phyloP scores from a whole-genome alignment of 106 monocot species.

The Chionographis japonica region DNA sequence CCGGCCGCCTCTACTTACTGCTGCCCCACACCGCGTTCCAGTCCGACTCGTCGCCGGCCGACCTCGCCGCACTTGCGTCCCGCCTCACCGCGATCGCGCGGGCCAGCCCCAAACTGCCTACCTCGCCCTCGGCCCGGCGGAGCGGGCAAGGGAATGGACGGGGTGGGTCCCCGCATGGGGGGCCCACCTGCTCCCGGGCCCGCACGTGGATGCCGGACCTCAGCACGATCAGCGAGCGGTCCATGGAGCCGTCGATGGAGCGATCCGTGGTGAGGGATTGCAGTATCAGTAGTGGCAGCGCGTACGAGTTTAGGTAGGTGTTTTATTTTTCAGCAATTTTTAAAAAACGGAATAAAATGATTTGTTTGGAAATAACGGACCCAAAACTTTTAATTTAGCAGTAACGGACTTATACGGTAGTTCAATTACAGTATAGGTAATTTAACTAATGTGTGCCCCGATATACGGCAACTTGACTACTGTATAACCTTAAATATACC shows the following conservation, averaged over 20 bases:
- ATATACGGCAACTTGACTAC: too few relatives aligned
- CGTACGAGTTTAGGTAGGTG: too few relatives aligned
- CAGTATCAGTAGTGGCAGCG: background rate
- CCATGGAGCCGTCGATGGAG: constrained; percentile 21
- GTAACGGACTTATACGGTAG: too few relatives aligned
- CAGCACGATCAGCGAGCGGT: constrained; percentile 63
- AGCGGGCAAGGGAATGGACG: background rate
- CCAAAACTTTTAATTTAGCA: too few relatives aligned
- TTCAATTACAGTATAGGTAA: too few relatives aligned
- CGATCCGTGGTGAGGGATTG: constrained; percentile 32
- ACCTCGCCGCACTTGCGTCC: constrained; percentile 38
- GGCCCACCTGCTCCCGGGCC: background rate
- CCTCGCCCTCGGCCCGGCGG: background rate
- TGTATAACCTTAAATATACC: too few relatives aligned
- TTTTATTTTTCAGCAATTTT: too few relatives aligned
- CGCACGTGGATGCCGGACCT: constrained; percentile 64
- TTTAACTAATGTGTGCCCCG: too few relatives aligned
- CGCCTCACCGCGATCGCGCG: constrained; percentile 53
- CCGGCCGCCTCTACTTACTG: constrained; percentile 71
- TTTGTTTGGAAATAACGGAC: too few relatives aligned
- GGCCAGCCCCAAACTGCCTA: background rate
- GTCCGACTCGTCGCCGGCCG: constrained; percentile 47
- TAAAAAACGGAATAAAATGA: too few relatives aligned
- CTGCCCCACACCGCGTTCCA: constrained; percentile 54
- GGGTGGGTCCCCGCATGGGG: background rate